Conservation (phyloP, 345 rosid species). For the Arabidopsis suecica region DNA sequence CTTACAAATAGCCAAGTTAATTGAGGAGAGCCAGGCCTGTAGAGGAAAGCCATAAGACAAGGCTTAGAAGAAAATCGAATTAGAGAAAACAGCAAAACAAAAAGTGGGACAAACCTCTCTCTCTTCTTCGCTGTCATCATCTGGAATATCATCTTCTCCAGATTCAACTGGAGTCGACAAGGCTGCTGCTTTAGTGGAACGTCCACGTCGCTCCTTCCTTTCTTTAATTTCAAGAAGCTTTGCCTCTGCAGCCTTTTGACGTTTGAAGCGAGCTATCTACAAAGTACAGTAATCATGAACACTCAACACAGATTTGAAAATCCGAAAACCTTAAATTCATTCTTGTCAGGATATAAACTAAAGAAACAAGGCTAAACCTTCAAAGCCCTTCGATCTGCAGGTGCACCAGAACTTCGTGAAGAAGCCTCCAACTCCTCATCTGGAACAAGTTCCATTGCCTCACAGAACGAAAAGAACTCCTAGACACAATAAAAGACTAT, state of each 20-base stretch:
- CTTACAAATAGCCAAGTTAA: slow-evolving; percentile 79
- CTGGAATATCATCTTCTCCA: slow-evolving; percentile 82
- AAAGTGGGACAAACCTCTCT: neutral
- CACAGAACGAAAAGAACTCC: slow-evolving; percentile 91
- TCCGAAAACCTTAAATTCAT: neutral
- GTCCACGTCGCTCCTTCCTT: slow-evolving; percentile 80
- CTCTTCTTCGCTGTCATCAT: slow-evolving; percentile 88
- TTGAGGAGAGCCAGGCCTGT: slow-evolving; percentile 95
- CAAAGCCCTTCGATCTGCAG: slow-evolving; percentile 75
- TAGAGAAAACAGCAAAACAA: neutral
- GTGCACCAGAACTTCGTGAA: slow-evolving; percentile 53
- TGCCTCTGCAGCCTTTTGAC: slow-evolving; percentile 81
- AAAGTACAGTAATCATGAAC: slow-evolving; percentile 24
- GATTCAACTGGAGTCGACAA: slow-evolving; percentile 79
- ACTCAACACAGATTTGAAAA: neutral
- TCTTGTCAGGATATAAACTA: slow-evolving; percentile 9
- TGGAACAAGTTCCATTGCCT: slow-evolving; percentile 83
- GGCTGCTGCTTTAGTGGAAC: slow-evolving; percentile 78
- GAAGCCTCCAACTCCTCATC: slow-evolving; percentile 67
- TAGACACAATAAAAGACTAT: slow-evolving; percentile 33
- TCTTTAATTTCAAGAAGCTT: slow-evolving; percentile 86
- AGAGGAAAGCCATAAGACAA: slow-evolving; percentile 7
- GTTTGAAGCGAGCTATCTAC: slow-evolving; percentile 86
- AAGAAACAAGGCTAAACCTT: slow-evolving; percentile 55
- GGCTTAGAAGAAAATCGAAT: slow-evolving; percentile 3